Evolutionary conservation across 2,329 filamentous ascomycete species (phyloP).

Genomic region (Magnaporthiopsis incrustans): DNA sequence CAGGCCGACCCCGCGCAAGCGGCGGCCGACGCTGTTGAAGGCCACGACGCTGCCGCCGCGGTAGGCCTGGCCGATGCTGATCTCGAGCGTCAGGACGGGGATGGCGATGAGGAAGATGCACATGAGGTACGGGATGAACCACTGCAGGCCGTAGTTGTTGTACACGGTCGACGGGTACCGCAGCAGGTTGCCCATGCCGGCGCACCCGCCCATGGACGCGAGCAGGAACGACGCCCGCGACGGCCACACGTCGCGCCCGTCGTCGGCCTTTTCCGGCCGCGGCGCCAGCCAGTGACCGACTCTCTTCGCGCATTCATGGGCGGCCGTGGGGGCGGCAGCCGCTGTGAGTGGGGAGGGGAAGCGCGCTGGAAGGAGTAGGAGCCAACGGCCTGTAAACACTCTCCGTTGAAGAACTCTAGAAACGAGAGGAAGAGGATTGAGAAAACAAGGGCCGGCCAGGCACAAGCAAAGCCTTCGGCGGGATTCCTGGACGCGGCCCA

Average conservation of each 20-base stretch:
- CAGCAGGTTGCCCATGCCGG: constrained; percentile 49
- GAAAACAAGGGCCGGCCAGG: not conserved
- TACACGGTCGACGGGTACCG: constrained; percentile 51
- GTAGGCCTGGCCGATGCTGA: constrained; percentile 62
- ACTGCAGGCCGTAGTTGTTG: constrained; percentile 52
- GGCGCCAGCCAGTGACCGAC: constrained; percentile 26
- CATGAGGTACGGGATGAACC: constrained; percentile 51
- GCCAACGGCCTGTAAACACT: not conserved
- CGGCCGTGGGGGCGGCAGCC: not conserved
- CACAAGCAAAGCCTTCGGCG: not conserved
- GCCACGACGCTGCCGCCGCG: constrained; percentile 47
- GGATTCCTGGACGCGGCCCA: no score
- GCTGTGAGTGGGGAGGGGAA: not conserved
- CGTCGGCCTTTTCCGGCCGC: constrained; percentile 26
- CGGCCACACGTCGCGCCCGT: constrained; percentile 45
- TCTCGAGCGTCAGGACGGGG: constrained; percentile 46
- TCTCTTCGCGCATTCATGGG: constrained; percentile 18
- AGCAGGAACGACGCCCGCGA: constrained; percentile 47
- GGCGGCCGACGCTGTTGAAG: constrained; percentile 42
- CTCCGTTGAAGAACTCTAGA: not conserved
- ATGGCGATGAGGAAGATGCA: constrained; percentile 48
- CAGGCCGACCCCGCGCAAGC: constrained; percentile 45
- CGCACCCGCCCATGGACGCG: constrained; percentile 50
- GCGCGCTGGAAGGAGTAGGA: not conserved
- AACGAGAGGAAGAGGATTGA: not conserved